Base-by-base conservation (phyloP, 352 stramenopile genomes). In the Phytophthora idaei region DNA sequence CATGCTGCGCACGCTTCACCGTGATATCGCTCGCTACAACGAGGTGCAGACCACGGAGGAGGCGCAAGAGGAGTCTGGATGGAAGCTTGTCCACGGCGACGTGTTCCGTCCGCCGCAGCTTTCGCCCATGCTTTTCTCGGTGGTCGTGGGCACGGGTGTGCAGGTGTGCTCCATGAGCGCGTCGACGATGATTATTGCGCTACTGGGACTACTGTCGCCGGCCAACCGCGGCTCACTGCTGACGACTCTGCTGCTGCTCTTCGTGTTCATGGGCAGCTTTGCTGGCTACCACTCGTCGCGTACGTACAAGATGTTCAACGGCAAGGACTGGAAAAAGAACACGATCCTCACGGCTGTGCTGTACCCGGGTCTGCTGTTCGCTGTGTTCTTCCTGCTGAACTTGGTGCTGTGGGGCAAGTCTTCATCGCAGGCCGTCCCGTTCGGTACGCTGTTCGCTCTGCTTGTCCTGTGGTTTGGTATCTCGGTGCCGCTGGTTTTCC, bases 291-390 rank as follows among this genome's bases (percentile, higher is more conserved):
- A 97, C 71, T 98, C 94, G 36, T 97, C 86, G 64, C 89, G 97
- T 63, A 96, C 98, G 34, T 99, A 99, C 92, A 99, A 99, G 85
- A 98, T 99, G 81, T 99, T 98, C 64, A 93, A 94, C 71, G 97
- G 94, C 66, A 98, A 98, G 76, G 87, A 98, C 61, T 99, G 97
- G 97, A 98, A 99, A 77, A 83, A 79, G 64, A 98, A 98, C 71
- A 99, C 96, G 11, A 84, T 99, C 47, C 71, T 97, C 8, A 99
- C 97, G 15, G 97, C 97, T 10, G 80, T 98, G 54, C 76, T 97
- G 32, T 98, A 99, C 74, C 97, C 97, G 3, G 95, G 92, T 15
- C 61, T 96, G 36, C 81, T 99, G 48, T 97, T 99, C 37, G 73
- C 58, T 5, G 89, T 99, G 25, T 99, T 99, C 76, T 97, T 98